A percentile compares a stretch with the other conserved stretches of the same genome.
Conservation (phyloP, 108 stramenopile genomes). For the Schizochytrium sp. region DNA sequence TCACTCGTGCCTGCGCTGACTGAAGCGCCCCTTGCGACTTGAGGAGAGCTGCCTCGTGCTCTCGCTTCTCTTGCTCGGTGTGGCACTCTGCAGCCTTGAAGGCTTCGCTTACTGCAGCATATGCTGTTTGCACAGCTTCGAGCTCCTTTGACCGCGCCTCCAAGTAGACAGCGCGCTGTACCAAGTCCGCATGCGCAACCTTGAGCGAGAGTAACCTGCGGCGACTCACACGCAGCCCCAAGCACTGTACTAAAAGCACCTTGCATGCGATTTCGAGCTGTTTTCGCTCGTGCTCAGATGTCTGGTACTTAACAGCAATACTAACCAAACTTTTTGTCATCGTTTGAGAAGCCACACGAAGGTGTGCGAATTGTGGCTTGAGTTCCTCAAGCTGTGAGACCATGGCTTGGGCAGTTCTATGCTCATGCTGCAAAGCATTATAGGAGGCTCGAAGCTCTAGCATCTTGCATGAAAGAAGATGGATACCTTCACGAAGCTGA, state of each 20-base stretch:
- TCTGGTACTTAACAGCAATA: not conserved
- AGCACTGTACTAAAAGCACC: not conserved
- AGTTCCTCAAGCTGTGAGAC: not conserved
- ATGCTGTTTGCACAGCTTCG: too few species aligned
- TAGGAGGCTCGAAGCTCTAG: too few species aligned
- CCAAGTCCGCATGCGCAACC: not conserved
- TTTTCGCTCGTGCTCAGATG: not conserved
- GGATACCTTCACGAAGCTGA: too few species aligned
- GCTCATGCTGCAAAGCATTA: too few species aligned
- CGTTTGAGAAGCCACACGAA: not conserved
- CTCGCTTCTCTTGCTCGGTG: not conserved
- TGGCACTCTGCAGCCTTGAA: not conserved
- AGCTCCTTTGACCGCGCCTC: not conserved
- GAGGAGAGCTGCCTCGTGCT: not conserved
- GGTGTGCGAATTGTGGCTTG: not conserved
- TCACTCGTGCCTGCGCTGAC: not conserved
- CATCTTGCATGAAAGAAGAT: too few species aligned
- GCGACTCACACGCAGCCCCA: not conserved
- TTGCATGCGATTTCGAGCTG: not conserved
- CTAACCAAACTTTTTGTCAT: not conserved
- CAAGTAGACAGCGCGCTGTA: not conserved
- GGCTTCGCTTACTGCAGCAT: too few species aligned
- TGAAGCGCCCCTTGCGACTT: not conserved
- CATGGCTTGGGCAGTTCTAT: too few species aligned
- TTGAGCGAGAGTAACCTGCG: not conserved